Percentiles rank a stretch among this genome's conserved stretches.
Evolutionary conservation across 176 grass and related monocot genomes (phyloP).

Genomic region (Oryza australiensis): DNA sequence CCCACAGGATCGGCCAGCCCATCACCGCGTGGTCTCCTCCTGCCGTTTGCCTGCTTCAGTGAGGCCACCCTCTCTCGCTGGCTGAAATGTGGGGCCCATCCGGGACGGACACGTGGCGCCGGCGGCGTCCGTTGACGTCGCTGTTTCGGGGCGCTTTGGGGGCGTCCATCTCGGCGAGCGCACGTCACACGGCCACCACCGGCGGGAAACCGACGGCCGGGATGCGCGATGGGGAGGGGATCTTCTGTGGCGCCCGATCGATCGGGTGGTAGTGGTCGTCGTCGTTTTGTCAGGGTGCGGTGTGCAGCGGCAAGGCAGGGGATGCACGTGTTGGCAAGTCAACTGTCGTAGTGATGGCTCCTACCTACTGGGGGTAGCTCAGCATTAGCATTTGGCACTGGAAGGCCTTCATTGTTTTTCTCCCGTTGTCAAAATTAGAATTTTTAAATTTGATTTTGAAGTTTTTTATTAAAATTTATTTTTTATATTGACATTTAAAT

Average conservation of each 20-base stretch:
- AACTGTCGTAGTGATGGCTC: not conserved
- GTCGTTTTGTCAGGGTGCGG: not conserved
- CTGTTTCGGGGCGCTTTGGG: not conserved
- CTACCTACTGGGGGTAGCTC: not conserved
- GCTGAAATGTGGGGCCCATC: too few species aligned
- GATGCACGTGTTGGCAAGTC: not conserved
- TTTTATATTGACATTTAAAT: too few species aligned
- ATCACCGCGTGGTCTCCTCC: not conserved
- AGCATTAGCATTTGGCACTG: not conserved
- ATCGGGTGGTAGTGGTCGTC: not conserved
- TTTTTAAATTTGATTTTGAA: too few species aligned
- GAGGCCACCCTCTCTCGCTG: not conserved
- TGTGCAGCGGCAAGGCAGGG: too few species aligned
- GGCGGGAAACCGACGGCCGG: not conserved
- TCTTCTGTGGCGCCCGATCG: not conserved
- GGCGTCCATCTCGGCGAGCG: not conserved
- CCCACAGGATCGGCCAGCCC: not conserved
- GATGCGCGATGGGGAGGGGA: not conserved
- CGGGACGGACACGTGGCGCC: not conserved
- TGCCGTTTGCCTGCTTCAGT: not conserved
- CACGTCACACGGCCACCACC: slow-evolving; percentile 16
- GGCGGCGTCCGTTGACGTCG: slow-evolving; percentile 28
- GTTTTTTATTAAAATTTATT: too few species aligned
- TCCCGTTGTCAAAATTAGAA: too few species aligned
- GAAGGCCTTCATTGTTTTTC: too few species aligned